These are phyloP conservation scores for Phyllosticta citriasiana DNA, from an alignment of 2,329 filamentous ascomycete species.

Conservation along the genomic window DNA sequence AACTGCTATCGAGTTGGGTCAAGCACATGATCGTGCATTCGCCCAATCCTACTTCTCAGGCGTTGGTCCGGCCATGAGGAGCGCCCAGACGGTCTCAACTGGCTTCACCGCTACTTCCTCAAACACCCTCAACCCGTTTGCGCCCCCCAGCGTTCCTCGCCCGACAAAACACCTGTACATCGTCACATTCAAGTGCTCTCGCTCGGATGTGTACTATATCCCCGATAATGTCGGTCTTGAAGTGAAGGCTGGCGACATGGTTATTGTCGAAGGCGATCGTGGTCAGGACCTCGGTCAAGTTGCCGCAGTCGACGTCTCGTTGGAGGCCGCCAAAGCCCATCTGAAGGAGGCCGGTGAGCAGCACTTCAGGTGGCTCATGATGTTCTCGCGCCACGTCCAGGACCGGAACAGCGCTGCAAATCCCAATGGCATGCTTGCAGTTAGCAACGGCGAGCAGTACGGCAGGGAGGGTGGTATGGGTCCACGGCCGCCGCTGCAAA, in stretches of 20 bases:
- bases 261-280: constrained; percentile 95
- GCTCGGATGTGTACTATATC: constrained; percentile 93
- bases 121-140: constrained; percentile 21
- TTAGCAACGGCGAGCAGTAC: constrained; percentile 53
- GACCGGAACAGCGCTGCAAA: constrained; percentile 28
- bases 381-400: constrained; percentile 63
- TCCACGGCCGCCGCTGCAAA: constrained; percentile 48
- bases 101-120: constrained; percentile 11
- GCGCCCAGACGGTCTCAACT: constrained; percentile 27
- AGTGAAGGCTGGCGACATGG: constrained; percentile 82
- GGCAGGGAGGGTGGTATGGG: constrained; percentile 72
- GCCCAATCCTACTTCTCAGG: constrained; percentile 28
- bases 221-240: constrained; percentile 89
- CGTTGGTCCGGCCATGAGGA: constrained; percentile 24
- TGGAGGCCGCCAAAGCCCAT: constrained; percentile 75
- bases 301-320: constrained; percentile 75
- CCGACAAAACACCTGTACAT: constrained; percentile 53
- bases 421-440: constrained; percentile 53
- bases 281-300: constrained; percentile 94
- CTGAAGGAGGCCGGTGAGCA: constrained; percentile 91
- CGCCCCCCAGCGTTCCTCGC: constrained; percentile 23
- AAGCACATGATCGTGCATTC: constrained; percentile 10
- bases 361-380: constrained; percentile 97
- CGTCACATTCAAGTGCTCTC: constrained; percentile 91
- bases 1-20: constrained; percentile 7